Base-by-base conservation (phyloP, 2,329 filamentous ascomycete genomes). In the Aspergillus sojae region DNA sequence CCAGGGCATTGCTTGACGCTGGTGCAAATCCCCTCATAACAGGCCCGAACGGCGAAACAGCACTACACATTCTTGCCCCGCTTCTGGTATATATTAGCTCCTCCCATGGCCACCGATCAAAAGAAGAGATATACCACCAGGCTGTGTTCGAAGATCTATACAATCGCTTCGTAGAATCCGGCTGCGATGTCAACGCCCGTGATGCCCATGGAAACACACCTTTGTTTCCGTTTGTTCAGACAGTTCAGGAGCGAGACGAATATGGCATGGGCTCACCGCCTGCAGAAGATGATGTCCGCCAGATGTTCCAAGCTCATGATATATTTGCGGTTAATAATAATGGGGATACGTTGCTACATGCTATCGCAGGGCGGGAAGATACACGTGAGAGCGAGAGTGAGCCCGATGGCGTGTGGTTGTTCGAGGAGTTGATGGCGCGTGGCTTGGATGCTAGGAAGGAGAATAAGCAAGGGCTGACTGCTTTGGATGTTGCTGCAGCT, bases 401-500 rank as follows among this genome's bases (percentile, higher is more conserved):
- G 7, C 36, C 46, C 14, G 45, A 60, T 30, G 53, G 41, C 41
- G 36, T 60, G 43, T 58, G 41, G 45, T 52, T 63, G 36, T 62
- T 60, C 2, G 23, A 50, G 43, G 34, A 39, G 21, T 52, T 62
- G 16, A 28, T 62, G 32, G 56, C 54, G 43, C 5, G 34, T 34
- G 64, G 60, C 7, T 16, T 67, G 14, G 54, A 61, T 58, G 55
- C 65, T 4, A 30, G 34, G 45, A 28, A 41, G 39, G 65, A 65
- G 43, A 65, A 67, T 54, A 63, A 56, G 21, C 48, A 65, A 32
- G 63, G 65, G 5, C 46, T 59, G 14, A 67, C 54, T 50, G 57
- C 65, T 19, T 41, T 41, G 39, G 39, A 41, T 41, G 19, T 41
- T 4, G 39, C 39, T n/a, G 39, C 39, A 41, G 39, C 39, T n/a